Base-by-base conservation (phyloP, 148 eudicot genomes). In the Rhododendron vialii region DNA sequence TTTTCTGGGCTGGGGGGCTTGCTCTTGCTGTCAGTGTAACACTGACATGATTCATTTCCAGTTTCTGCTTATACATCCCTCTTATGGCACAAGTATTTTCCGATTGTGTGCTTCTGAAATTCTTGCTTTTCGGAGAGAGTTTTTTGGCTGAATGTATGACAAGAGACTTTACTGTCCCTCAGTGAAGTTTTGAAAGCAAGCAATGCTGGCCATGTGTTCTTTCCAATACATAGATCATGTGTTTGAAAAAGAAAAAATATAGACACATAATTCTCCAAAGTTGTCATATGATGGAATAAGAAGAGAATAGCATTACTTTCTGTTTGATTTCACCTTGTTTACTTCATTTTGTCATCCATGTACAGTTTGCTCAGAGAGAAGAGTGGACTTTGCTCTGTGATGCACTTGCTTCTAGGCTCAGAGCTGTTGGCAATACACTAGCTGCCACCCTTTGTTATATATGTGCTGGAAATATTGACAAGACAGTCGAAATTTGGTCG, bases 401-500 rank as follows among this genome's bases (percentile, higher is more conserved):
- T 69, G 88, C 95, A 47, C 98, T 98, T 84, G 99, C 96, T 84
- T 93, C 99, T 80, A 97, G 94, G 86, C 94, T 97, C 63, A 84
- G 93, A 91, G 90, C 87, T 88, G 92, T 91, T 83, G 96, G 96
- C 47, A 92, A 95, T 87, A 93, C 93, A 74, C 89, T 95, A 89
- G 96, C 98, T 86, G 98, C 99, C 59, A 97, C 99, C 59, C 93
- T 94, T 7, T 97, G 99, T 85, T 97, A 93, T 88, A 95, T 97
- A 43, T 97, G 99, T 90, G 95, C 98, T 90, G 98, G 98, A 85
- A 97, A 95, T 88, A 95, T 97, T 51, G 98, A 97, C 89, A 95
- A 91, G 89, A 93, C 98, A 28, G 95, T 97, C 53, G 99, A 94
- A 91, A 93, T 97, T 82, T 95, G 98, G 99, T 95, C 98, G 0